Base-by-base conservation (phyloP, 2,329 filamentous ascomycete species). In the Lecanoromycetidae sp. region DNA sequence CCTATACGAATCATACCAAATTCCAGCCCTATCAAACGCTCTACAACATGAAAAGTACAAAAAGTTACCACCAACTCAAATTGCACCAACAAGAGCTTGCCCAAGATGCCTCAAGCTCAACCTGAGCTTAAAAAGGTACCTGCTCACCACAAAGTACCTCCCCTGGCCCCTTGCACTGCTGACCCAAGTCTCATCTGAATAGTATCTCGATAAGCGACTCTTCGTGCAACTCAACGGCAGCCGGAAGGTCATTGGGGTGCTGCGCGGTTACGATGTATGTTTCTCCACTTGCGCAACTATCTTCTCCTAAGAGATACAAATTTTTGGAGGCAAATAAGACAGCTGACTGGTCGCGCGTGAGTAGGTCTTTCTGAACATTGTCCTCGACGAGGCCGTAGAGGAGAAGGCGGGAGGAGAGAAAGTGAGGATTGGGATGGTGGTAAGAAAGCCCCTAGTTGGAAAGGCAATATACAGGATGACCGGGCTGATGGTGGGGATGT, bases 141-240 rank as follows among this genome's bases (percentile, higher is more conserved):
- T 5, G 13, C 29, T 8, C 27, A 15, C 33, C 10, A 10, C 7
- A 12, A 3, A 26, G 4, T 19, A 9, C 25, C 38, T 12, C 3
- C 19, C 2, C 20, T 34, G 20, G 17, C 6, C 13, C 40, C 13
- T 30, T 8, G 8, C 27, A 34, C 5, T 8, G 3, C 40, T 34
- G 4, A 43, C 22, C 29, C 6, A 15, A 3, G 4, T 6, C 5
- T 19, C 12, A 32, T n/a, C 17, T 9, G n/a, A n/a, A 25, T 60
- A 98, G 91, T 98, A 98, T 69, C 87, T 98, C 69, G 91, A 98
- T 75, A 98, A 98, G 79, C 79, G 90, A 69, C 78, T 98, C 62
- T 94, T 95, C 67, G 87, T 96, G 57, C 90, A 98, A 68, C 74
- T 98, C 46, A 98, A 98, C 68, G 91, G 91, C 62, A 94, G 88